A percentile compares a stretch with the other conserved stretches of the same genome.
These are phyloP conservation scores for Mycena vitilis DNA, from an alignment of 768 basidiomycete species.

Conservation along the genomic window DNA sequence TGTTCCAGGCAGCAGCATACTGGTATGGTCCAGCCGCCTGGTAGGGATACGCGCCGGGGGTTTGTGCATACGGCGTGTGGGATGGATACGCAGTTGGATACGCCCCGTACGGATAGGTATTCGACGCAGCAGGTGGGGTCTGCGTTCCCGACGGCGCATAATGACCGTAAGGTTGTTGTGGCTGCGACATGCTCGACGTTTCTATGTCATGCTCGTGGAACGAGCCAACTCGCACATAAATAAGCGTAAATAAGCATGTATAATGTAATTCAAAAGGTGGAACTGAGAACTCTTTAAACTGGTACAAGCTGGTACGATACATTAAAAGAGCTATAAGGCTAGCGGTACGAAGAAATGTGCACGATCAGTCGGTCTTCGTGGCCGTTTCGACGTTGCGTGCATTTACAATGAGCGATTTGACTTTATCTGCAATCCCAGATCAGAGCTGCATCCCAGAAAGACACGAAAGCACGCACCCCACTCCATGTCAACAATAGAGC, in stretches of 20 bases:
- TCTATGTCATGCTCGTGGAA: conserved; percentile 14
- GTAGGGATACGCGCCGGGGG: conserved; percentile 27
- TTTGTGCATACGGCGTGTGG: conserved; percentile 26
- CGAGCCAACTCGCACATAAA: background rate
- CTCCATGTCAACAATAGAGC: conserved; percentile 72
- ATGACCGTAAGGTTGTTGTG: conserved; percentile 13
- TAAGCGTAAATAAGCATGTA: background rate
- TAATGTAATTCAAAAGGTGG: background rate
- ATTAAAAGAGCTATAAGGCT: background rate
- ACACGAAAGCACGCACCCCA: conserved; percentile 55
- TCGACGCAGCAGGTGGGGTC: conserved; percentile 22
- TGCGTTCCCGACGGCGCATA: conserved; percentile 24
- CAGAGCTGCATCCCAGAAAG: no score
- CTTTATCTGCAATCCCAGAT: conserved; percentile 41
- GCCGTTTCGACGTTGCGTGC: conserved; percentile 8
- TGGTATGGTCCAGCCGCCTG: conserved; percentile 22
- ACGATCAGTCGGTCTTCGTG: background rate
- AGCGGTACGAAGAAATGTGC: background rate
- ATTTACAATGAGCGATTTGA: conserved; percentile 52
- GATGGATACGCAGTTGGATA: conserved; percentile 21
- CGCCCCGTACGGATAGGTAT: conserved; percentile 21
- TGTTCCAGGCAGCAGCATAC: conserved; percentile 5
- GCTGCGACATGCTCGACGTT: conserved; percentile 17
- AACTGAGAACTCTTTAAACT: background rate
- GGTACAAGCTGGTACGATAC: background rate